phyloP scores from a whole-genome alignment of 495 filamentous ascomycete genomes.

The Astrocystis sublimbata region DNA sequence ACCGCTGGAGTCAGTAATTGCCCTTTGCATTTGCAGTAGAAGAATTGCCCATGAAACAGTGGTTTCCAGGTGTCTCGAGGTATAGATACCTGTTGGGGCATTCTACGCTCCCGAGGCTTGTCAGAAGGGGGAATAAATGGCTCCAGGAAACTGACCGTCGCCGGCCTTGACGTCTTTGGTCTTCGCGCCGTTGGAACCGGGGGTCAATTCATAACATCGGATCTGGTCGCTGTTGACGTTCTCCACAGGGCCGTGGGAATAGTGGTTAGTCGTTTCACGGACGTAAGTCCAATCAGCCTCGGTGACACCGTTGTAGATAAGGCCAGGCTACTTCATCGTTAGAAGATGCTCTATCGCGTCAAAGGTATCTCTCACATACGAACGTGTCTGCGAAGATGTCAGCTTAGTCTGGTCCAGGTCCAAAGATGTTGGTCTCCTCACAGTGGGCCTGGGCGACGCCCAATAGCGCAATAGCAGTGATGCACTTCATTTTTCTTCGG shows the following conservation, averaged over 20 bases:
- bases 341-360: background rate
- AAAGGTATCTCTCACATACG: conserved; percentile 1
- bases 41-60: too few relatives aligned
- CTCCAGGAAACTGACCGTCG: too few relatives aligned
- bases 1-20: too few relatives aligned
- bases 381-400: conserved; percentile 16
- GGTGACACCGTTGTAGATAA: conserved; percentile 20
- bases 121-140: too few relatives aligned
- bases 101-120: too few relatives aligned
- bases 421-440: background rate
- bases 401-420: background rate
- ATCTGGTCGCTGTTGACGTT: conserved; percentile 47
- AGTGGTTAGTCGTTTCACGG: conserved; percentile 43
- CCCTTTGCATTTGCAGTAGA: too few relatives aligned
- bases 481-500: conserved; percentile 16
- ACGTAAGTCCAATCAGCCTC: conserved; percentile 41
- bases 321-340: conserved; percentile 13
- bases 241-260: conserved; percentile 46
- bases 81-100: too few relatives aligned
- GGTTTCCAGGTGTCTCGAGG: too few relatives aligned
- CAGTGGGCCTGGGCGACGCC: conserved; percentile 20
- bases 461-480: conserved; percentile 13
- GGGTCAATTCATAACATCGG: conserved; percentile 45
- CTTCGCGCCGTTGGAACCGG: conserved; percentile 29
- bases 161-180: conserved; percentile 44